Evolutionary conservation across 805 yeast genomes (phyloP), one percentile per base, ranked within the genome.

Genomic region (Wickerhamiella cacticola): DNA sequence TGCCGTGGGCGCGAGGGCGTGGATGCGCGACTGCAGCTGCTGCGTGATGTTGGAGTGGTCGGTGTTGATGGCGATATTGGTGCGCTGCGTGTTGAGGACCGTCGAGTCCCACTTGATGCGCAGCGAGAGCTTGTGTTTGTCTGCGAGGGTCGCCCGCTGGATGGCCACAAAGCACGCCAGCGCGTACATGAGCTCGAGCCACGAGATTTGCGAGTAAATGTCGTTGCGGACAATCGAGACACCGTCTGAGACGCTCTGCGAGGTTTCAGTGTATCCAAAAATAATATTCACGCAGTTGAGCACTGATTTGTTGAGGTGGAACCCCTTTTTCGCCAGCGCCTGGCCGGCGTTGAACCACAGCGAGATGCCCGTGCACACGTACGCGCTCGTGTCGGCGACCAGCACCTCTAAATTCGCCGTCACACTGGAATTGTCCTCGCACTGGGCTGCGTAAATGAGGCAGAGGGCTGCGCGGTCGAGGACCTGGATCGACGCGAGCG

Each of bases 211-310:
- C 16, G 31, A 24, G 41, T 34, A 44, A 7, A 44, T 44, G 6
- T 44, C 47, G 22, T 18, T 44, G 22, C 18, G 16, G 12, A 44
- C 38, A 23, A 26, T 23, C 5, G 21, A 12, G 23, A 44, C 25
- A 24, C 34, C 36, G 18, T 23, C 18, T 3, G 41, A 19, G 5
- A 44, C 13, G 10, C 38, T 35, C 28, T 44, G 47, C 3, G 47
- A 44, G 21, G 41, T 44, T n/a, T 44, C 47, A 5, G 47, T 44
- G 15, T 44, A 34, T 13, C 47, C 47, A 19, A 44, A 44, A 24
- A 44, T 35, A 10, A 44, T 26, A 18, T 44, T 21, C 9, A 29
- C 16, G 28, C 38, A n/a, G 16, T 44, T 16, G 16, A 44, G 8
- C 5, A 21, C 24, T 4, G 9, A 3, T n/a, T 10, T 24, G 24